Base-by-base conservation (phyloP, 495 filamentous ascomycete genomes). In the Letharia columbiana region DNA sequence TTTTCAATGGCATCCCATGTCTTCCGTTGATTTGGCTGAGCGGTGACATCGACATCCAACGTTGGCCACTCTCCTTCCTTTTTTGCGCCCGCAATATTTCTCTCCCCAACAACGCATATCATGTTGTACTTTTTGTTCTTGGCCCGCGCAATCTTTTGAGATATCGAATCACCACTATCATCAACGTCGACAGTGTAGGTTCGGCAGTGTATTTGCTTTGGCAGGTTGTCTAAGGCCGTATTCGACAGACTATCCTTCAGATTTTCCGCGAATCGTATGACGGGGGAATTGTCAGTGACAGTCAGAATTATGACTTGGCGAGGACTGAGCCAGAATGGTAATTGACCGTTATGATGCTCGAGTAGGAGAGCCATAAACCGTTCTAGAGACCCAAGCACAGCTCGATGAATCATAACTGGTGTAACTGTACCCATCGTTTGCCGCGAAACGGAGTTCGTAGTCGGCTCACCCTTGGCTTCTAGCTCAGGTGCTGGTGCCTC, bases 321-420 rank as follows among this genome's bases (percentile, higher is more conserved):
- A 4, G 92, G 92, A 52, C 89, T 92, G 39, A 97, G 78, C 92
- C 92, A 97, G 74, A 96, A 92, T 8, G 92, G 92, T 86, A 90
- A 95, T 63, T 81, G 84, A 4, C 91, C 91, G 33, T 85, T 80
- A 70, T 92, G 88, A 58, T 91, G 86, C 75, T 96, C 92, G 63
- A 96, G 92, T 44, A 96, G 76, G 40, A 97, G 76, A 13, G 92
- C 92, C 77, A 96, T 85, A 65, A 96, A 87, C 31, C 92, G 81
- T 76, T 97, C 92, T 28, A 96, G 77, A 1, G 89, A 93, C 18
- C 92, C 92, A 60, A 96, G 81, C 45, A 96, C 88, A 15, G 92
- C 92, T 44, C 92, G 86, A 72, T 97, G 92, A 65, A 97, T 86
- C 65, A 97, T 80, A 41, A 96, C 91, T 17, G 92, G 92, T 10